phyloP scores from a whole-genome alignment of 2,329 filamentous ascomycete genomes.

The Cladosporium phlei region DNA sequence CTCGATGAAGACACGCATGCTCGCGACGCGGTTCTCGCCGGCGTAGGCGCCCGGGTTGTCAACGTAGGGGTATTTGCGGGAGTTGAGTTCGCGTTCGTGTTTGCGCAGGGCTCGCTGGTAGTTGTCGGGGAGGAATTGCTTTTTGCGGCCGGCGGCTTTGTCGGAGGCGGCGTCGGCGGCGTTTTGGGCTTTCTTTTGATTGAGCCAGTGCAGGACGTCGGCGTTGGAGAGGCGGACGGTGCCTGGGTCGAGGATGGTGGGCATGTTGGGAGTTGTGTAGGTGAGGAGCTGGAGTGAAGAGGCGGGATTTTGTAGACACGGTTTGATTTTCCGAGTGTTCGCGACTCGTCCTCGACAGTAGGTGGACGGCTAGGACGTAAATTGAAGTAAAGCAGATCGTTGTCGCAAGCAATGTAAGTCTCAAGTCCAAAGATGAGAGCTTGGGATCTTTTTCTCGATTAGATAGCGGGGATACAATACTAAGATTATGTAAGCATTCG shows the following conservation, averaged over 20 bases:
- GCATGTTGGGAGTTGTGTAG: constrained; percentile 12
- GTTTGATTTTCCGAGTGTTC: too few relatives aligned
- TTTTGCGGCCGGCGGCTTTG: constrained; percentile 20
- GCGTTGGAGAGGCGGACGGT: constrained; percentile 32
- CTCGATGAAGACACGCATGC: constrained; percentile 19
- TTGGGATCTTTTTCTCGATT: too few relatives aligned
- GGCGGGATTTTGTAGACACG: too few relatives aligned
- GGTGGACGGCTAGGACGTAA: too few relatives aligned
- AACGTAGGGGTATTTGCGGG: constrained; percentile 27
- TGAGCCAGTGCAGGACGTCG: constrained; percentile 32
- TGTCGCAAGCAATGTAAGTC: too few relatives aligned
- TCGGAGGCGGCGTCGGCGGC: constrained; percentile 28
- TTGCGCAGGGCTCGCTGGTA: constrained; percentile 28
- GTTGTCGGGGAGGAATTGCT: constrained; percentile 26
- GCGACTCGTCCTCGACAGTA: too few relatives aligned
- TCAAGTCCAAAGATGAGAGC: too few relatives aligned
- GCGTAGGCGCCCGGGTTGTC: constrained; percentile 27
- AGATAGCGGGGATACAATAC: too few relatives aligned
- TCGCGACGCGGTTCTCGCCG: constrained; percentile 15
- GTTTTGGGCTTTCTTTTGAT: constrained; percentile 29
- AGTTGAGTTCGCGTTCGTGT: constrained; percentile 28
- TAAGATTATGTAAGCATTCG: too few relatives aligned
- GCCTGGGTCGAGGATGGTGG: constrained; percentile 34
- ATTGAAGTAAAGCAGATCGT: too few relatives aligned
- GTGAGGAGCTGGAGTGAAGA: too few relatives aligned